phyloP scores from a whole-genome alignment of 495 filamentous ascomycete species.

The Astrothelium subdiscretum region DNA sequence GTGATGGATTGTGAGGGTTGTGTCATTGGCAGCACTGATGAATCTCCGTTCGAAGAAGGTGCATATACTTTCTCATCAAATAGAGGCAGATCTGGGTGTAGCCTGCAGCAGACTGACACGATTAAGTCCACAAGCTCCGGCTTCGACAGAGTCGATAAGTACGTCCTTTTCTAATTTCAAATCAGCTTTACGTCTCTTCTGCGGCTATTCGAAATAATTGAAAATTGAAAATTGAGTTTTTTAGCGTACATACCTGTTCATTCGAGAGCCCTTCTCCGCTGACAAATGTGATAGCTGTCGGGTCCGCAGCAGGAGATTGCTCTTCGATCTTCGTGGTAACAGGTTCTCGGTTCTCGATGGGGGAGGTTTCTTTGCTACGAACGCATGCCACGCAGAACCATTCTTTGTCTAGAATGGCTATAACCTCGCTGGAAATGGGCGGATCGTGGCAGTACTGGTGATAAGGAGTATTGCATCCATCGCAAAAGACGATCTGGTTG shows the following conservation, averaged over 20 bases:
- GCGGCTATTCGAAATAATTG: no score
- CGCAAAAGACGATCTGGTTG: slow-evolving; percentile 93
- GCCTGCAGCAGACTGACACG: not conserved
- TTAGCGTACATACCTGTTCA: slow-evolving; percentile 14
- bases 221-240: not conserved
- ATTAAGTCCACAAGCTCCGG: not conserved
- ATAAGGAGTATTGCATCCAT: slow-evolving; percentile 78
- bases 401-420: slow-evolving; percentile 51
- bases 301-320: slow-evolving; percentile 9
- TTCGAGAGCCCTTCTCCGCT: slow-evolving; percentile 7
- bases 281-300: slow-evolving; percentile 6
- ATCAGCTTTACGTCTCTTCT: no score
- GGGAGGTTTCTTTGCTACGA: slow-evolving; percentile 13
- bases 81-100: not conserved
- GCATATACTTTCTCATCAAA: not conserved
- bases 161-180: not conserved
- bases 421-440: slow-evolving; percentile 57
- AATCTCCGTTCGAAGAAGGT: not conserved
- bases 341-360: not conserved
- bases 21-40: not conserved
- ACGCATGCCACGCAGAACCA: slow-evolving; percentile 72
- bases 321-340: slow-evolving; percentile 8
- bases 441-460: slow-evolving; percentile 90
- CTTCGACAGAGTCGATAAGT: not conserved
- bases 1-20: not conserved